Evolutionary conservation across 2,329 filamentous ascomycete genomes (phyloP).

Genomic region (Chaetomiaceae sp.): DNA sequence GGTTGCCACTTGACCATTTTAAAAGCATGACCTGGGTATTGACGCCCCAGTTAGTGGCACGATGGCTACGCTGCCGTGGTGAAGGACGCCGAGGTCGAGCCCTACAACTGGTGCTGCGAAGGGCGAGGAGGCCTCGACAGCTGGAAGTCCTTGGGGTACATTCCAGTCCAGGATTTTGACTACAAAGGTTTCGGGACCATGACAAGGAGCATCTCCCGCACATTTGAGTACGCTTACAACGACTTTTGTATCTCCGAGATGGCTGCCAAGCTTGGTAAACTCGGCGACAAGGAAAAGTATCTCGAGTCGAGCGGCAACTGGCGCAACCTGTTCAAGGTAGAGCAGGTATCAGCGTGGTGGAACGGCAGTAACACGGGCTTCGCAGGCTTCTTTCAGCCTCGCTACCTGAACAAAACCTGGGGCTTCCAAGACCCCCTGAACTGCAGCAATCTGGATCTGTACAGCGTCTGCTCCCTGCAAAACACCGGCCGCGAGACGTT

Average conservation of each 20-base stretch:
- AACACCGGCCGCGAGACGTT: conserved; percentile 63
- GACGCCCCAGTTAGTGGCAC: conserved; percentile 47
- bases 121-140: conserved; percentile 66
- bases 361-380: conserved; percentile 60
- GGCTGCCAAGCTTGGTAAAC: conserved; percentile 51
- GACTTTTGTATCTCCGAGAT: conserved; percentile 66
- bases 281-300: conserved; percentile 56
- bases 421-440: conserved; percentile 62
- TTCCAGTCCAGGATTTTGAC: conserved; percentile 66
- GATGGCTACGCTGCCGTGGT: conserved; percentile 65
- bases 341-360: conserved; percentile 50
- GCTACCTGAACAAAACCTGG: conserved; percentile 63
- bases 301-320: conserved; percentile 57
- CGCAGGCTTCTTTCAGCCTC: conserved; percentile 65
- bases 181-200: conserved; percentile 61
- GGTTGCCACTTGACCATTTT: not conserved
- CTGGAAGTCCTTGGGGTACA: conserved; percentile 68
- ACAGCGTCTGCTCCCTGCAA: conserved; percentile 56
- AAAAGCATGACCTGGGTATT: conserved; percentile 8
- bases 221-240: conserved; percentile 73
- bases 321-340: conserved; percentile 59
- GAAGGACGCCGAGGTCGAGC: conserved; percentile 68
- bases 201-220: conserved; percentile 66
- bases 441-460: conserved; percentile 52
- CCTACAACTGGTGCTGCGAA: conserved; percentile 63